Base-by-base conservation (phyloP, 805 yeast genomes). In the Ogataea populi-albae region DNA sequence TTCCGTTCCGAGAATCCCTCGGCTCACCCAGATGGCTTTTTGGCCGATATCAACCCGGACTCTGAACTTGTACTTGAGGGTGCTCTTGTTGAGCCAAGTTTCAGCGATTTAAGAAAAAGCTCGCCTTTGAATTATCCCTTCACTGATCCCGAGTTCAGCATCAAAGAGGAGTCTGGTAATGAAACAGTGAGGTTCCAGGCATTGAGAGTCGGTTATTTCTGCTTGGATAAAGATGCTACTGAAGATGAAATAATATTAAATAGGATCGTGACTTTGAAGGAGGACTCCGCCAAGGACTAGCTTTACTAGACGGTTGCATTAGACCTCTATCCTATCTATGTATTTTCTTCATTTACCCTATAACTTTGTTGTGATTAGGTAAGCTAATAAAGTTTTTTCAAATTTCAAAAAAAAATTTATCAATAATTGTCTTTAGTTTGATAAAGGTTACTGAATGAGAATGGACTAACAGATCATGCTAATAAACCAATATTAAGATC, bases 171-270 rank as follows among this genome's bases (percentile, higher is more conserved):
- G 41, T 71, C 71, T 22, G 73, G 77, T 3, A 76, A 79, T 30
- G 95, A 89, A 61, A 75, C 89, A n/a, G 87, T 86, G 21, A 78
- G 98, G 64, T 93, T 93, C 87, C 98, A 93, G 69, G 98, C 96
- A 20, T 75, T 93, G 63, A 79, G 98, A 66, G 91, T 86, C 30
- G 98, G 98, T 20, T 93, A 93, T 64, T 93, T 88, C 76, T 81
- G 96, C 55, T 61, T 87, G 59, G 98, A 93, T 60, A 76, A 73
- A 49, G 97, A 91, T 46, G 66, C 86, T 38, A 65, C 71, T 7
- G 71, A 65, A 14, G 81, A 75, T 19, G 70, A 67, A 40, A 65
- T 89, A 45, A 73, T 93, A 22, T 69, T 93, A 58, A 93, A 93
- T 67, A 77, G 96, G 61, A 87, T 91, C 53, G 98, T 93, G 26